Evolutionary conservation across 148 eudicot genomes (phyloP), one percentile per base, ranked within the genome.

Genomic region (Vaccinium macrocarpon): DNA sequence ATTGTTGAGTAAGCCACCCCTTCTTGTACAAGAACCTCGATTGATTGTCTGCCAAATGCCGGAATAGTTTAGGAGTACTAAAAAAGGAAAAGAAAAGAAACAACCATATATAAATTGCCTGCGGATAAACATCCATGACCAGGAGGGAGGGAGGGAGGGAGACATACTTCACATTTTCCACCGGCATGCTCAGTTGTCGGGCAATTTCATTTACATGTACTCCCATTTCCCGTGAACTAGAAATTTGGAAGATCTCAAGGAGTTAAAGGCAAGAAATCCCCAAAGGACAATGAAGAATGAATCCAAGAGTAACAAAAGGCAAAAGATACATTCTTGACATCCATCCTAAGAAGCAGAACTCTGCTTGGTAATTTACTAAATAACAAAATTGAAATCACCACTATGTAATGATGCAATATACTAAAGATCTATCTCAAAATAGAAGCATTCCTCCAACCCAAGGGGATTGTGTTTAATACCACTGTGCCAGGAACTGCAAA

Each of bases 1-100:
- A 96, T 84, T 18, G 99, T 90, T 0, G 94, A 91, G 88, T 94
- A 96, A 62, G 88, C 92, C 77, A 92, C 21, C 76, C 97, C 98
- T 87, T 96, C 98, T 15, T 73, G 88, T 86, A 86, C 94, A 7
- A 96, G 95, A 74, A 50, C 19, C 82, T 84, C 84, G 12, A 94
- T 82, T 38, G 91, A 83, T 50, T 68, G 85, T 84, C 98, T 95
- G 96, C 78, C 51, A 72, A 76, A 51, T 49, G 25, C 55, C 81
- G 70, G 85, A 42, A 68, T 57, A 75, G 12, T 8, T 21, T 62
- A 78, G 16, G 59, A 42, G n/a, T 50, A 55, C 27, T 23, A 64
- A 51, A 11, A 70, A 51, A 4, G 3, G 8, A 29, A 32, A 32
- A 32, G 35, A 32, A 32, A 32, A 68, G 16, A 72, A 76, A 46